phyloP scores from a whole-genome alignment of 768 basidiomycete species.

The Exsudoporus frostii region DNA sequence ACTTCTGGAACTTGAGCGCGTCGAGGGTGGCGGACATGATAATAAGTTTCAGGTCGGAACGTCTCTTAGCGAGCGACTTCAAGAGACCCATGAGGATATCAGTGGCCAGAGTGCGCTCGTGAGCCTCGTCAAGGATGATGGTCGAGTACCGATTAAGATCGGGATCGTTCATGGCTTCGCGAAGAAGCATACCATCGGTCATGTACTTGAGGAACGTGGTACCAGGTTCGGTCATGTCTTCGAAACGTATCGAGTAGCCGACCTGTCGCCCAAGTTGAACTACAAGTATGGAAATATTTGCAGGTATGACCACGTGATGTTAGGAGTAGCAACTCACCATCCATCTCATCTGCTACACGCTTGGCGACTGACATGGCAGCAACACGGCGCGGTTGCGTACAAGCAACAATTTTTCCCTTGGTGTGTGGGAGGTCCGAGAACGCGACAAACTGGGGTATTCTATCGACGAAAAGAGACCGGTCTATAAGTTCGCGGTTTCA shows the following conservation, averaged over 20 bases:
- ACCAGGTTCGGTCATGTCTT: constrained; percentile 79
- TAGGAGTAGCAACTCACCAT: constrained; percentile 56
- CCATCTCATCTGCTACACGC: constrained; percentile 99
- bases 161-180: constrained; percentile 97
- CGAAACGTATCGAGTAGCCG: constrained; percentile 97
- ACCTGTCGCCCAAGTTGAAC: constrained; percentile 93
- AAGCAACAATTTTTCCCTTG: constrained; percentile 88
- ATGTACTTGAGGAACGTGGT: constrained; percentile 98
- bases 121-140: constrained; percentile 97
- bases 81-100: constrained; percentile 98
- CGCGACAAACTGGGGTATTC: constrained; percentile 95
- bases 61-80: constrained; percentile 75
- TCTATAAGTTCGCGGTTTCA: constrained; percentile 27
- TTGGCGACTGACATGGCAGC: constrained; percentile 98
- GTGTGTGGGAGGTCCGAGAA: constrained; percentile 91
- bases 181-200: constrained; percentile 99
- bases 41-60: constrained; percentile 91
- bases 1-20: constrained; percentile 94
- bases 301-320: neutral
- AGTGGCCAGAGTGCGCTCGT: constrained; percentile 96
- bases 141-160: constrained; percentile 88
- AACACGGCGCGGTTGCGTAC: constrained; percentile 94
- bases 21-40: constrained; percentile 99
- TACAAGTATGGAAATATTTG: constrained; percentile 30
- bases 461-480: constrained; percentile 36